phyloP scores from a whole-genome alignment of 805 yeast species.

The Schizosaccharomyces osmophilus region DNA sequence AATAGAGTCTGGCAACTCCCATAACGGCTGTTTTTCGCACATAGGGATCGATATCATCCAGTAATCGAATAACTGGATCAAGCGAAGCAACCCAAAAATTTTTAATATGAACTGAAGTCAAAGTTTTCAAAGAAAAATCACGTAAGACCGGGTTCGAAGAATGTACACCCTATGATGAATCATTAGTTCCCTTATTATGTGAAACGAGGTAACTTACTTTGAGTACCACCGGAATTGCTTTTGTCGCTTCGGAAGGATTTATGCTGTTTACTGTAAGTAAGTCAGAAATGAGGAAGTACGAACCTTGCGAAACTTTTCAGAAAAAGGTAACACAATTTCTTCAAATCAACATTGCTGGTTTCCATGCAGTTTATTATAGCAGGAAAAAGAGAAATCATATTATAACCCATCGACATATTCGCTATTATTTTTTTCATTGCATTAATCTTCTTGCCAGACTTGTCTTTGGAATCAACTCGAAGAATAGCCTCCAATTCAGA shows the following conservation, averaged over 20 bases:
- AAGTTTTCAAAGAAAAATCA: conserved; percentile 37
- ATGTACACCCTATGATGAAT: conserved; percentile 21
- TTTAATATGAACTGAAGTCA: conserved; percentile 32
- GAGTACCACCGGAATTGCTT: conserved; percentile 30
- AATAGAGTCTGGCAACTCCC: conserved; percentile 43
- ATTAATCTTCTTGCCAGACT: conserved; percentile 17
- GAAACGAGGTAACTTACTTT: background rate
- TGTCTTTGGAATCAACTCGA: conserved; percentile 14
- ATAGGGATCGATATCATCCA: conserved; percentile 28
- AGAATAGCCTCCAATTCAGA: background rate
- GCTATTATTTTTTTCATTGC: conserved; percentile 54
- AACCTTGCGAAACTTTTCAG: conserved; percentile 30
- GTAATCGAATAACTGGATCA: conserved; percentile 14
- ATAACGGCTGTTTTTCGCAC: conserved; percentile 49
- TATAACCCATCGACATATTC: conserved; percentile 66
- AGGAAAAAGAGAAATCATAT: conserved; percentile 40
- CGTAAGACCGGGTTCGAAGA: conserved; percentile 27
- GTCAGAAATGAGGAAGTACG: background rate
- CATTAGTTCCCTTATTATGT: background rate
- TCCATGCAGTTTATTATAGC: conserved; percentile 31
- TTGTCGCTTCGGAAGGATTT: conserved; percentile 30
- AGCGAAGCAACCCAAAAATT: conserved; percentile 27
- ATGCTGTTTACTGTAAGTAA: conserved; percentile 10
- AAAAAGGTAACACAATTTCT: conserved; percentile 43
- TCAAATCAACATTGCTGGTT: conserved; percentile 37